These are phyloP conservation scores for Boletus mariae DNA, from an alignment of 1,284 basidiomycete genomes.

Conservation along the genomic window DNA sequence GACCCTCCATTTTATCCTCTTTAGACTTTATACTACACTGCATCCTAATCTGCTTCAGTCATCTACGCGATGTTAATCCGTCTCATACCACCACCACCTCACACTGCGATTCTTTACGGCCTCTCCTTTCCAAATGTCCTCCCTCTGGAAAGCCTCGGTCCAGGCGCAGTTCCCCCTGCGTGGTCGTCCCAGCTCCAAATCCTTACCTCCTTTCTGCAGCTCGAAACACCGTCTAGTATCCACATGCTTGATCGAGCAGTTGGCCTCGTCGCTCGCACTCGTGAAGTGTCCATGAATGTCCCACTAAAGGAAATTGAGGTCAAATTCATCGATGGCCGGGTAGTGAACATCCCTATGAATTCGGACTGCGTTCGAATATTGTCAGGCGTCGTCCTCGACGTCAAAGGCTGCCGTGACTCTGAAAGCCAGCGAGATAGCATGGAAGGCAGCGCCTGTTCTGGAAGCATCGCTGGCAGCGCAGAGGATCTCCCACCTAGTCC, in stretches of 20 bases:
- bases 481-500: constrained; percentile 11
- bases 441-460: constrained; percentile 36
- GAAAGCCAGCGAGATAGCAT: constrained; percentile 28
- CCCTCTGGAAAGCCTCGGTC: constrained; percentile 39
- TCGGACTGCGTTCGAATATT: constrained; percentile 43
- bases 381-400: constrained; percentile 49
- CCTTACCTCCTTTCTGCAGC: constrained; percentile 47
- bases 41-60: constrained; percentile 23
- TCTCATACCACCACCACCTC: constrained; percentile 51
- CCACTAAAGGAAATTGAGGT: constrained; percentile 43
- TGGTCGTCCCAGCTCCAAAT: constrained; percentile 57
- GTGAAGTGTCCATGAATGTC: constrained; percentile 60
- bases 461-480: constrained; percentile 18
- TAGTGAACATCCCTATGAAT: constrained; percentile 47
- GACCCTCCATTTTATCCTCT: constrained; percentile 1
- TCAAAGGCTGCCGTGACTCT: constrained; percentile 42
- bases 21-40: constrained; percentile 28
- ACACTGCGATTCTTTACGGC: constrained; percentile 70
- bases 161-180: constrained; percentile 45
- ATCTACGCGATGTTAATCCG: constrained; percentile 59
- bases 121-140: constrained; percentile 55
- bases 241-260: constrained; percentile 66
- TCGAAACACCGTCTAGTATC: constrained; percentile 53
- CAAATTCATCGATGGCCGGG: constrained; percentile 53
- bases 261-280: constrained; percentile 51